These are phyloP conservation scores for Leccinum imitatum DNA, from an alignment of 768 basidiomycete genomes.

Conservation along the genomic window DNA sequence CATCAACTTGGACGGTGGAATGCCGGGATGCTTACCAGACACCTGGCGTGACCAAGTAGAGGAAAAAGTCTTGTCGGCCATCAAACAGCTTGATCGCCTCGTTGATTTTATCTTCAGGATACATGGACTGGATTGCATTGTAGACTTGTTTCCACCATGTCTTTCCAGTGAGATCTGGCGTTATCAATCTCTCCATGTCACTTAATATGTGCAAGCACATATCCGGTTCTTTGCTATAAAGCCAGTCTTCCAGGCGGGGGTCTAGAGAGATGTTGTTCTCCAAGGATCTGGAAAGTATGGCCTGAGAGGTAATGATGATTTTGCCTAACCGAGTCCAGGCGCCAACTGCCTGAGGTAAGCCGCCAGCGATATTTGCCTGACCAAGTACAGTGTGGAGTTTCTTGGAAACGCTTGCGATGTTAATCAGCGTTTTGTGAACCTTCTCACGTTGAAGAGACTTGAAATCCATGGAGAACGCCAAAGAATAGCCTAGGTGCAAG, in stretches of 20 bases:
- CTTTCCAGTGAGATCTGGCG: background rate
- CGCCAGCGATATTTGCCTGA: background rate
- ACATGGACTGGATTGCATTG: background rate
- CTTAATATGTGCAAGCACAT: slow-evolving; percentile 6
- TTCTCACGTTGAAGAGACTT: background rate
- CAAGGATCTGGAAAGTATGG: slow-evolving; percentile 1
- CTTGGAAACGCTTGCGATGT: slow-evolving; percentile 1
- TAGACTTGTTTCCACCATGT: background rate
- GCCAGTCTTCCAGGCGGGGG: slow-evolving; percentile 3
- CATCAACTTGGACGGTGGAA: background rate
- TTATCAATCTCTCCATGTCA: slow-evolving; percentile 1
- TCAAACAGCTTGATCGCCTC: slow-evolving; percentile 7
- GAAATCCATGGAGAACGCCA: background rate
- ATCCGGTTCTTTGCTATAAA: slow-evolving; percentile 3
- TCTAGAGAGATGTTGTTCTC: background rate
- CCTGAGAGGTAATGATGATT: background rate
- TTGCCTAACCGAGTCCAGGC: slow-evolving; percentile 1
- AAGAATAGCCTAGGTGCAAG: too few relatives aligned
- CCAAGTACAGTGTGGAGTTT: background rate
- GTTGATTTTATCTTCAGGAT: background rate
- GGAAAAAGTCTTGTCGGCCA: background rate
- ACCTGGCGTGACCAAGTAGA: background rate
- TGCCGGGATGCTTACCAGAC: background rate
- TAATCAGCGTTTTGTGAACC: background rate
- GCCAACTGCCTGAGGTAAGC: background rate